These are phyloP conservation scores for Boletus rex-veris DNA, from an alignment of 768 basidiomycete species.

Conservation along the genomic window DNA sequence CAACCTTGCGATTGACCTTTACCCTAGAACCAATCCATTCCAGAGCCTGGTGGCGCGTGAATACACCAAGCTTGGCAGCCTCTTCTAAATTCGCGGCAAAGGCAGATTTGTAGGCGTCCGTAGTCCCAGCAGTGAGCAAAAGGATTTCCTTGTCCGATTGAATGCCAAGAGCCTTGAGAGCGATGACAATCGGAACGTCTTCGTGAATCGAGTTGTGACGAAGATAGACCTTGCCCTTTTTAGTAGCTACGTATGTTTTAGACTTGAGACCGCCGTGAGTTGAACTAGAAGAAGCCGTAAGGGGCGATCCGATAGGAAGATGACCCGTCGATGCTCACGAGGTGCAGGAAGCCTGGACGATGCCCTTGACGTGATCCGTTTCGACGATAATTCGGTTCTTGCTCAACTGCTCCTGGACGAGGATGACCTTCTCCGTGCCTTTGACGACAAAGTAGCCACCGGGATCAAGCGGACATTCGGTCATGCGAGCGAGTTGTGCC, in stretches of 20 bases:
- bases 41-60: conserved; percentile 89
- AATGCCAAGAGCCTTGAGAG: conserved; percentile 93
- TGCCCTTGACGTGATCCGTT: conserved; percentile 82
- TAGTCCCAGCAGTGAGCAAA: conserved; percentile 86
- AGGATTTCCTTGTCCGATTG: conserved; percentile 98
- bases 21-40: conserved; percentile 95
- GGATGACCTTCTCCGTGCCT: conserved; percentile 98
- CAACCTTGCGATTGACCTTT: conserved; percentile 76
- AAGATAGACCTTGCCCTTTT: conserved; percentile 92
- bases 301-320: background rate
- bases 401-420: conserved; percentile 97
- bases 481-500: conserved; percentile 87
- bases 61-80: conserved; percentile 84
- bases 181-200: conserved; percentile 93
- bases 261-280: conserved; percentile 87
- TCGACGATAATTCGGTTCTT: conserved; percentile 99
- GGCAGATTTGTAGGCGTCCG: conserved; percentile 79
- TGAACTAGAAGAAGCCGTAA: conserved; percentile 45
- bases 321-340: conserved; percentile 56
- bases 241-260: conserved; percentile 95
- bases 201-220: conserved; percentile 97
- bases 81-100: conserved; percentile 95
- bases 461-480: conserved; percentile 95
- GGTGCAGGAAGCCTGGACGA: conserved; percentile 93
- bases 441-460: conserved; percentile 99